Percentiles rank a stretch among this genome's conserved stretches.
These are phyloP conservation scores for Colletotrichum spinosum DNA, from an alignment of 2,329 filamentous ascomycete species.

Conservation along the genomic window DNA sequence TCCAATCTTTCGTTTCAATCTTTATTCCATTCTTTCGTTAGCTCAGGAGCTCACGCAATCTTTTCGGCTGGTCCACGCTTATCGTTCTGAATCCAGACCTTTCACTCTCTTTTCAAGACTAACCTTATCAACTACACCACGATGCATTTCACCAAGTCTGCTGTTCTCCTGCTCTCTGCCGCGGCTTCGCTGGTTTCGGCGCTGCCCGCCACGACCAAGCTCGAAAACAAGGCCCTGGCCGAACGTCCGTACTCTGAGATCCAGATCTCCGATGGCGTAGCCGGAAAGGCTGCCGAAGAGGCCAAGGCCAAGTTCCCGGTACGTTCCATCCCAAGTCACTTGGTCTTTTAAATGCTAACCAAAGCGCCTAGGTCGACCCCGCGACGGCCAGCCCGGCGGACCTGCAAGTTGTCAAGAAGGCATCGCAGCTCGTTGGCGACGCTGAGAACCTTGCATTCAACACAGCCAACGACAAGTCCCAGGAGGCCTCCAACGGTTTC, in stretches of 20 bases:
- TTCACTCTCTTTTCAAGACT: not conserved
- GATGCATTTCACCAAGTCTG: constrained; percentile 2
- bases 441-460: constrained; percentile 13
- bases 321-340: constrained; percentile 34
- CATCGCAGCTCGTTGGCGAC: constrained; percentile 4
- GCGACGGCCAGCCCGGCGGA: constrained; percentile 1
- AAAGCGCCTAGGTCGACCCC: not conserved
- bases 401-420: constrained; percentile 13
- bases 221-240: not conserved
- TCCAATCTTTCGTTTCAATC: constrained; percentile 9
- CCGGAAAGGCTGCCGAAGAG: constrained; percentile 64
- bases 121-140: not conserved
- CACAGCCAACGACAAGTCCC: not conserved
- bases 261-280: constrained; percentile 61
- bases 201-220: not conserved
- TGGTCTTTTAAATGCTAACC: not conserved
- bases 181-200: not conserved
- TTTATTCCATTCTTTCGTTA: constrained; percentile 8
- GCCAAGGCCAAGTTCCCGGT: constrained; percentile 66
- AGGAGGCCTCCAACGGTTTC: constrained; percentile 1
- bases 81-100: constrained; percentile 1
- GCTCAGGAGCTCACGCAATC: constrained; percentile 12
- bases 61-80: not conserved
- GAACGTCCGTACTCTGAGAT: constrained; percentile 40
- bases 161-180: constrained; percentile 9